Conservation (phyloP, 768 basidiomycete species). For the Guyanaporus albipodus region DNA sequence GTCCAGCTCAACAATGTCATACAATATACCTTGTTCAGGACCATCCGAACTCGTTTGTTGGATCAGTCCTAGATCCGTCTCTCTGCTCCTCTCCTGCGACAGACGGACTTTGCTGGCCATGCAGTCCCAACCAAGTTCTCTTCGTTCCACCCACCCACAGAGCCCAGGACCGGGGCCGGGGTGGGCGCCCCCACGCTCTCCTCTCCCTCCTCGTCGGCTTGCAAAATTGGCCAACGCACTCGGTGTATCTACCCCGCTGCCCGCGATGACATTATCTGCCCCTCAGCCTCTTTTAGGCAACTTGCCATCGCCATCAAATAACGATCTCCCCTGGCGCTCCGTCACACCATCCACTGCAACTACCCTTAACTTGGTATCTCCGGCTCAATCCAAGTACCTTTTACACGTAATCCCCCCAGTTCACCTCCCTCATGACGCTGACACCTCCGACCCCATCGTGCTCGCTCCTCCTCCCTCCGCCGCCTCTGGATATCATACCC, state of each 20-base stretch:
- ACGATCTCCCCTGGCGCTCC: constrained; percentile 43
- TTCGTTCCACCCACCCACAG: constrained; percentile 6
- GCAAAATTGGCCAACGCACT: constrained; percentile 85
- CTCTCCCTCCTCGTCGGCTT: constrained; percentile 70
- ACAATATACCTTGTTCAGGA: constrained; percentile 4
- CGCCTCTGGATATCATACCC: constrained; percentile 73
- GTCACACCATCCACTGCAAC: constrained; percentile 45
- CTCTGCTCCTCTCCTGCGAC: not conserved
- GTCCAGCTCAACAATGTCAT: not conserved
- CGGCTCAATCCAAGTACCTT: constrained; percentile 60
- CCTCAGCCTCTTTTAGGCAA: constrained; percentile 11
- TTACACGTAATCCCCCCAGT: constrained; percentile 81
- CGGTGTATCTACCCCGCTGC: constrained; percentile 72
- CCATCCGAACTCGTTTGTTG: constrained; percentile 5
- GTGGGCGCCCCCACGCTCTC: constrained; percentile 68
- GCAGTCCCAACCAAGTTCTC: constrained; percentile 15
- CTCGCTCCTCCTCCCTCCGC: constrained; percentile 49
- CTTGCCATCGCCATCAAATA: constrained; percentile 16
- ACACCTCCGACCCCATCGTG: constrained; percentile 39
- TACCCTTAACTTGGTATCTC: constrained; percentile 36
- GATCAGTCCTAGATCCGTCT: not conserved
- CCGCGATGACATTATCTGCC: constrained; percentile 36
- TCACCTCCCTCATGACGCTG: constrained; percentile 63
- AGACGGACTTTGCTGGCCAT: constrained; percentile 5
- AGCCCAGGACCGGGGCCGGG: constrained; percentile 5